phyloP scores from a whole-genome alignment of 495 filamentous ascomycete species.

The Penicillium angulare region DNA sequence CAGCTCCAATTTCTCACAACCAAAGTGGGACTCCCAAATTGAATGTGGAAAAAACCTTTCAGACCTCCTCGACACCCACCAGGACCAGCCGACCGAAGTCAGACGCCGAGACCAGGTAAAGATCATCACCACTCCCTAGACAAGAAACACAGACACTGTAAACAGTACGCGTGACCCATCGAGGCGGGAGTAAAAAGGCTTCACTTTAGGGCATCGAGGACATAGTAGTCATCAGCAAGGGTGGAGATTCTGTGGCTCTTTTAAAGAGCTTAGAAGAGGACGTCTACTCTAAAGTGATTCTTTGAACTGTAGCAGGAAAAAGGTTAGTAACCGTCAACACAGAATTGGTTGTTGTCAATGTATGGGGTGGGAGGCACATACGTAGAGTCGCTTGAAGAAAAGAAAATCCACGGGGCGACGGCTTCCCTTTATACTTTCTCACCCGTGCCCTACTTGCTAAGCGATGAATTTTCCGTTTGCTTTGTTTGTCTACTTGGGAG shows the following conservation, averaged over 20 bases:
- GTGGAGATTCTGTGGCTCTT: constrained; percentile 73
- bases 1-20: no score
- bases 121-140: constrained; percentile 72
- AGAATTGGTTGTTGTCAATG: not conserved
- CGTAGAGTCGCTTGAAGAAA: constrained; percentile 64
- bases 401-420: constrained; percentile 21
- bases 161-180: constrained; percentile 35
- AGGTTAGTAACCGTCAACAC: constrained; percentile 26
- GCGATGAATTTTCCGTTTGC: not conserved
- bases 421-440: not conserved
- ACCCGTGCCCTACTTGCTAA: not conserved
- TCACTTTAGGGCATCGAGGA: constrained; percentile 73
- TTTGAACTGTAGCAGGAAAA: constrained; percentile 59
- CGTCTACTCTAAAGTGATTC: constrained; percentile 92
- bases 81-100: constrained; percentile 63
- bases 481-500: not conserved
- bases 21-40: constrained; percentile 12
- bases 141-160: constrained; percentile 33
- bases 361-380: constrained; percentile 46
- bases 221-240: constrained; percentile 70
- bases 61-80: constrained; percentile 71
- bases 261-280: constrained; percentile 75
- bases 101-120: constrained; percentile 58
- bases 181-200: constrained; percentile 58
- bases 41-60: constrained; percentile 61